Evolutionary conservation across 441 rosid genomes (phyloP), one percentile per base, ranked within the genome.

Genomic region (Populus hybrid): DNA sequence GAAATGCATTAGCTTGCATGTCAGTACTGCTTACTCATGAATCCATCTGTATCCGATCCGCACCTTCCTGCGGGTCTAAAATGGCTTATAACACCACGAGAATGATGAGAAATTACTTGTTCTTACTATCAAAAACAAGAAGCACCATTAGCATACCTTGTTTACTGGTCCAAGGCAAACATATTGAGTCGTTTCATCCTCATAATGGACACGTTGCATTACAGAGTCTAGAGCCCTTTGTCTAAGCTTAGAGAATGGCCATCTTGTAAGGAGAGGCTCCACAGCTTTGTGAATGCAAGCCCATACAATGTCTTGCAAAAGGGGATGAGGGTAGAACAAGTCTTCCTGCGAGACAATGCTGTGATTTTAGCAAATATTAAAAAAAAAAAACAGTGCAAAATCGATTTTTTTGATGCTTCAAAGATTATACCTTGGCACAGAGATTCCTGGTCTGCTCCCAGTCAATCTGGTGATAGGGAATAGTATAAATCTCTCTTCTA

Each of bases 361-460:
- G 35, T 26, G 65, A 63, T n/a, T 0, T 11, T 38, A 69, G 54
- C 6, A n/a, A 36, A 8, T 34, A 8, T 38, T 40, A 28, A 28
- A 1, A 1, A 6, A 28, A 28, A 24, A 0, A 69, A 69, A 7
- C 4, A 69, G 16, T 12, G 16, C 50, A 42, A 11, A 12, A 42
- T 42, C 18, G 54, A 42, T 40, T 11, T 10, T 42, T 4, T 42
- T 42, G 6, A 46, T 46, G 54, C 6, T 14, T 12, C 5, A 14
- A 23, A 10, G 28, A 3, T 30, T 14, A 36, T 73, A 92, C 99
- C 98, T 92, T 90, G 71, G 98, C 97, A 83, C 98, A 93, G 38
- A 82, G 85, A 83, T 81, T 86, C 69, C 96, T 88, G 12, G 97
- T 91, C 64, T 78, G 72, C 73, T 89, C 81, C 99, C 99, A 95